phyloP scores from a whole-genome alignment of 257 asterid species.

The Dorcoceras hygrometricum region DNA sequence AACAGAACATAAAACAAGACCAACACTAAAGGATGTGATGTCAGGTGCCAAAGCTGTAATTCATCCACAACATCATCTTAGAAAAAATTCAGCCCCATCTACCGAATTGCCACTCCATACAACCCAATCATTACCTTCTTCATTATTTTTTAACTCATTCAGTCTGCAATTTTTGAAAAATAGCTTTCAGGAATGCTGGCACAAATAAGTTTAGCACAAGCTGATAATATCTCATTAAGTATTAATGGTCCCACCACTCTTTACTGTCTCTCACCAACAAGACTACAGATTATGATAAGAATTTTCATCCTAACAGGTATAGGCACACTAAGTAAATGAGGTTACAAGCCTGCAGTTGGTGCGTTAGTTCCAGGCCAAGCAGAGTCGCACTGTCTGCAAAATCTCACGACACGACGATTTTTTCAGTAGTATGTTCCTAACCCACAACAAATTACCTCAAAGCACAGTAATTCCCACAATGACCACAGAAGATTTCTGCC shows the following conservation, averaged over 20 bases:
- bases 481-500: not conserved
- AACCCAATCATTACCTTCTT: not conserved
- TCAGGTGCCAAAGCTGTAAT: not conserved
- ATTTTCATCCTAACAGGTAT: constrained; percentile 6
- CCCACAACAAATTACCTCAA: not conserved
- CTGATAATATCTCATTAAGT: not conserved
- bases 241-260: not conserved
- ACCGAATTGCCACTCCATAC: not conserved
- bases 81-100: not conserved
- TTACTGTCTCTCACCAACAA: not conserved
- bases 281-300: not conserved
- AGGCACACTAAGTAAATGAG: not conserved
- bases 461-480: not conserved
- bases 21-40: not conserved
- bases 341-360: constrained; percentile 1
- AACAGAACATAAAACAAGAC: not conserved
- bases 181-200: not conserved
- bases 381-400: not conserved
- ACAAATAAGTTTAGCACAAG: not conserved
- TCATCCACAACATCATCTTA: not conserved
- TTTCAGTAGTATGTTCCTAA: not conserved
- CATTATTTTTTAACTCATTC: not conserved
- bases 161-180: not conserved
- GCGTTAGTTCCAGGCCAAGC: not conserved
- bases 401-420: too few species aligned